phyloP scores from a whole-genome alignment of 805 yeast species.

The Suhomyces kilbournensis region DNA sequence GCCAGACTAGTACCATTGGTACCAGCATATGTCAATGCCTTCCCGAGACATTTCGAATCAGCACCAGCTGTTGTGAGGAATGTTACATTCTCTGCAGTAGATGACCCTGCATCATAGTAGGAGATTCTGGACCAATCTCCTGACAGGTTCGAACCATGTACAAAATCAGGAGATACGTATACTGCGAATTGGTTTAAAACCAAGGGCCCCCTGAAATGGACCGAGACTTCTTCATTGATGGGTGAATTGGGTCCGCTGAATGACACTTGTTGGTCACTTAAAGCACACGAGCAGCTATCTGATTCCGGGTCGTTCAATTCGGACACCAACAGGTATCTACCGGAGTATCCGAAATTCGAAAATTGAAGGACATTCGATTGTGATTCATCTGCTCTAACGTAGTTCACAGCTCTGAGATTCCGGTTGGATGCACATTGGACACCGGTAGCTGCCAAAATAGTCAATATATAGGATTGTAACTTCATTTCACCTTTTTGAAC shows the following conservation, averaged over 20 bases:
- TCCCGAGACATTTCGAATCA: constrained; percentile 61
- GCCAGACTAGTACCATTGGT: constrained; percentile 54
- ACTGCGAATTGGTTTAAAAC: constrained; percentile 58
- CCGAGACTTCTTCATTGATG: constrained; percentile 63
- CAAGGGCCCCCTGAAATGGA: constrained; percentile 78
- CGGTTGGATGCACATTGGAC: background rate
- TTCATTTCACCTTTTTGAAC: background rate
- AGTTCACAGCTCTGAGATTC: background rate
- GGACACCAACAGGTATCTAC: constrained; percentile 49
- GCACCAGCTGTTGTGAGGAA: constrained; percentile 64
- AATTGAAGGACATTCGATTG: constrained; percentile 42
- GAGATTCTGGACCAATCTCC: constrained; percentile 59
- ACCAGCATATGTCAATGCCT: constrained; percentile 62
- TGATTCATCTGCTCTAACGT: background rate
- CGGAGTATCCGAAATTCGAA: constrained; percentile 54
- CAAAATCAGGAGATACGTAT: constrained; percentile 48
- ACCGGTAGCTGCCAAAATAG: background rate
- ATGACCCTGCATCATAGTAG: constrained; percentile 51
- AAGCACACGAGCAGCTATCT: constrained; percentile 47
- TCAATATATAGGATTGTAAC: background rate
- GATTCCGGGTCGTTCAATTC: constrained; percentile 39
- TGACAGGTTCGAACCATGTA: constrained; percentile 29
- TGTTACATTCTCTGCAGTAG: constrained; percentile 60
- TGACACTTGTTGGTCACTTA: constrained; percentile 31
- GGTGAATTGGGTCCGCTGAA: constrained; percentile 67